A percentile compares a stretch with the other conserved stretches of the same genome.
Conservation (phyloP, 768 basidiomycete species). For the Termitomyces sp. region DNA sequence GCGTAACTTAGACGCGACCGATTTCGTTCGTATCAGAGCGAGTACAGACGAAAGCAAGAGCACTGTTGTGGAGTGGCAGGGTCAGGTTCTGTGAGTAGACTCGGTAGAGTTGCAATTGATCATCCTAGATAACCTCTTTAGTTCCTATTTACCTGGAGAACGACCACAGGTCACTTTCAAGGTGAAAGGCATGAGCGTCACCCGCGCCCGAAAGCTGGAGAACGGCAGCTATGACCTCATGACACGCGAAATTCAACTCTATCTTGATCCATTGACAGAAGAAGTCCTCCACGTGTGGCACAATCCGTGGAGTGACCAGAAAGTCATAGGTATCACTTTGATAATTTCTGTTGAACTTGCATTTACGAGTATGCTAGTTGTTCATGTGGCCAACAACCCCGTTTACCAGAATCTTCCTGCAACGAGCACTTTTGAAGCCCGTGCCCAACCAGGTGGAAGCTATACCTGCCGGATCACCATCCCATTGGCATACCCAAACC, state of each 20-base stretch:
- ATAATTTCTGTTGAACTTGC: neutral
- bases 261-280: slow-evolving; percentile 16
- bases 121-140: neutral
- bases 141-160: slow-evolving; percentile 15
- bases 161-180: slow-evolving; percentile 14
- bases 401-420: slow-evolving; percentile 15
- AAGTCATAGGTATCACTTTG: slow-evolving; percentile 11
- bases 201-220: slow-evolving; percentile 10
- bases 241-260: slow-evolving; percentile 15
- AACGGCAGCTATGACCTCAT: slow-evolving; percentile 16
- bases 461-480: slow-evolving; percentile 13
- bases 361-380: slow-evolving; percentile 2
- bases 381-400: slow-evolving; percentile 18
- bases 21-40: slow-evolving; percentile 15
- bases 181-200: slow-evolving; percentile 17
- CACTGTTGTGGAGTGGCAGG: slow-evolving; percentile 12
- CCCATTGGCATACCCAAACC: slow-evolving; percentile 17
- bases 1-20: neutral
- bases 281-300: slow-evolving; percentile 15
- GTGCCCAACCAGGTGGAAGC: slow-evolving; percentile 10
- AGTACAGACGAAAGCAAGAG: slow-evolving; percentile 12
- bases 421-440: slow-evolving; percentile 5
- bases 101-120: neutral
- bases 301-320: slow-evolving; percentile 14
- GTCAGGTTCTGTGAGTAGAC: slow-evolving; percentile 14